These are phyloP conservation scores for Physcomitrium patens DNA, from an alignment of 225 moss, liverwort and hornwort species.

Conservation along the genomic window DNA sequence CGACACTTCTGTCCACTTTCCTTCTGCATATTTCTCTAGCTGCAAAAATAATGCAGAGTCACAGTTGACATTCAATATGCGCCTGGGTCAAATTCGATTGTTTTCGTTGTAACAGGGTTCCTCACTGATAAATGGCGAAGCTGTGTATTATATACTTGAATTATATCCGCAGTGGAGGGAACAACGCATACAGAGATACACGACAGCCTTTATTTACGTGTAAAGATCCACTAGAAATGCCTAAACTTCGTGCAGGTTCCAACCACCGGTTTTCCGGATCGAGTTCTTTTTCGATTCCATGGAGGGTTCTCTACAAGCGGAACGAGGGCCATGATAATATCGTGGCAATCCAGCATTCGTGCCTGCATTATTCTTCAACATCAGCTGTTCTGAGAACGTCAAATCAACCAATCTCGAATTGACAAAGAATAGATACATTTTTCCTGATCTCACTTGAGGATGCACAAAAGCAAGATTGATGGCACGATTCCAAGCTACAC, in stretches of 20 bases:
- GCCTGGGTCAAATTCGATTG: not conserved
- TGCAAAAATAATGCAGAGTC: slow-evolving; percentile 31
- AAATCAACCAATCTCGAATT: not conserved
- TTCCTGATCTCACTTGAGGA: not conserved
- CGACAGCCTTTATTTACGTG: not conserved
- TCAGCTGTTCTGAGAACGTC: not conserved
- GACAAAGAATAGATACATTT: not conserved
- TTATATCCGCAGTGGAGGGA: not conserved
- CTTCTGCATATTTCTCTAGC: slow-evolving; percentile 79
- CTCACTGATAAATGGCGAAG: not conserved
- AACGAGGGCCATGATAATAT: slow-evolving; percentile 83
- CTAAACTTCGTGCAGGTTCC: slow-evolving; percentile 8
- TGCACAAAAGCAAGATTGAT: not conserved
- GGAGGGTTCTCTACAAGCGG: slow-evolving; percentile 80
- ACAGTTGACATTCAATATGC: slow-evolving; percentile 16
- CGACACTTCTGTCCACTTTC: slow-evolving; percentile 81
- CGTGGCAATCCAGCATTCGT: slow-evolving; percentile 83
- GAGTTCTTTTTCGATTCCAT: slow-evolving; percentile 81
- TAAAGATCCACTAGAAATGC: not conserved
- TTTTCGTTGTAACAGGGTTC: slow-evolving; percentile 1
- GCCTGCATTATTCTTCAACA: slow-evolving; percentile 52
- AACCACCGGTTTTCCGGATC: slow-evolving; percentile 62
- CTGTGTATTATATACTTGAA: not conserved
- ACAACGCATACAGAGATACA: not conserved
- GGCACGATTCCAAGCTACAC: not conserved